Evolutionary conservation across 2,329 filamentous ascomycete genomes (phyloP).

Genomic region (Thielaviopsis ethacetica): DNA sequence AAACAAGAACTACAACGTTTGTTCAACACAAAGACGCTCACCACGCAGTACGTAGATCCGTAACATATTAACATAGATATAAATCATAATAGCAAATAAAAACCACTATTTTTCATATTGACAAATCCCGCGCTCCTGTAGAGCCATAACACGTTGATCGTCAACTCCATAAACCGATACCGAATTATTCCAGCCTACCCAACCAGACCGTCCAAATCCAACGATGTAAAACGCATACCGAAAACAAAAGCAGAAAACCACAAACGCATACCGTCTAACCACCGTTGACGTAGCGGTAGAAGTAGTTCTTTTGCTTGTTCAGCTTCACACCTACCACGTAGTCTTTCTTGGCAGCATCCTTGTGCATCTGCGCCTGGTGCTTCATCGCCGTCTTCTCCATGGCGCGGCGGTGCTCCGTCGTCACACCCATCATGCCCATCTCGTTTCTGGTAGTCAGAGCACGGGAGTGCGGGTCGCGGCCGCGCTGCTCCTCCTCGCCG

Average conservation of each 20-base stretch:
- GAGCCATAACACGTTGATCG: not conserved
- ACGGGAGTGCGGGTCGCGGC: conserved; percentile 5
- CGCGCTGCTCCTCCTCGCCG: conserved; percentile 13
- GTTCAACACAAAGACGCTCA: too few species aligned
- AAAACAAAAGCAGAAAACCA: not conserved
- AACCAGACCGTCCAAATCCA: not conserved
- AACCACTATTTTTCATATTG: not conserved
- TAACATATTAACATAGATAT: not conserved
- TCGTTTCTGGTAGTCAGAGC: conserved; percentile 5
- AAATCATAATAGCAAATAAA: not conserved
- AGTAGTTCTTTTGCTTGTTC: conserved; percentile 45
- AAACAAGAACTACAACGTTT: not conserved
- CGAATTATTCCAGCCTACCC: conserved; percentile 2
- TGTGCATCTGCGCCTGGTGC: conserved; percentile 6
- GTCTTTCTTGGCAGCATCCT: conserved; percentile 11
- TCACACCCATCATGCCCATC: conserved; percentile 6
- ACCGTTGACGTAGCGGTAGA: conserved; percentile 32
- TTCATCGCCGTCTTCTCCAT: conserved; percentile 6
- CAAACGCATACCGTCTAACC: conserved; percentile 20
- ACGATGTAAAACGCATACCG: not conserved
- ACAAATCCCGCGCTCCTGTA: not conserved
- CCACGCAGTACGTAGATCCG: too few species aligned
- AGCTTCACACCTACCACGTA: conserved; percentile 11
- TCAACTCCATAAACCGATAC: conserved; percentile 1
- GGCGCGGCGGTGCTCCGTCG: not conserved